These are phyloP conservation scores for Scheffersomyces insectosa DNA, from an alignment of 1,139 yeast genomes.

Conservation along the genomic window DNA sequence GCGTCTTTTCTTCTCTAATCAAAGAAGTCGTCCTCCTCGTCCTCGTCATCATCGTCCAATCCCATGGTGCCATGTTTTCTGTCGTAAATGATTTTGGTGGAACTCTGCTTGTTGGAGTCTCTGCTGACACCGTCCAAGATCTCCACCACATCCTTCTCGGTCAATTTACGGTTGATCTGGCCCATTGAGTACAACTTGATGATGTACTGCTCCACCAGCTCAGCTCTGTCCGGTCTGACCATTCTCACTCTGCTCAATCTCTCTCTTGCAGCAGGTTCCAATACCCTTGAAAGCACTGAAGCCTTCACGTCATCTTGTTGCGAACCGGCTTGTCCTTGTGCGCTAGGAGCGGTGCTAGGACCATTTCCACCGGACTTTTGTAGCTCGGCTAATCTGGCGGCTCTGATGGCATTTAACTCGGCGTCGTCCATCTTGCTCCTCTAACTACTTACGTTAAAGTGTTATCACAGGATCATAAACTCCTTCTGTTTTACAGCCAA, in stretches of 20 bases:
- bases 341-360: slow-evolving; percentile 10
- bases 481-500: neutral
- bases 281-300: slow-evolving; percentile 61
- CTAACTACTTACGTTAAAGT: neutral
- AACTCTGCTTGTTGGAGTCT: slow-evolving; percentile 64
- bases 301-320: slow-evolving; percentile 34
- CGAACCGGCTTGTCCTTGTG: slow-evolving; percentile 13
- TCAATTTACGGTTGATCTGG: slow-evolving; percentile 67
- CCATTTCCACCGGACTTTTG: slow-evolving; percentile 45
- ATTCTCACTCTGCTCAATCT: slow-evolving; percentile 82
- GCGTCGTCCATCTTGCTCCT: slow-evolving; percentile 59
- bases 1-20: slow-evolving; percentile 6
- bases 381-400: slow-evolving; percentile 82
- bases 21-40: slow-evolving; percentile 17
- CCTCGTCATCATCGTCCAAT: slow-evolving; percentile 10
- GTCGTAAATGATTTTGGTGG: slow-evolving; percentile 53
- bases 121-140: slow-evolving; percentile 81
- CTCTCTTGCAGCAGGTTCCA: slow-evolving; percentile 84
- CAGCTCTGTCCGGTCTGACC: slow-evolving; percentile 89
- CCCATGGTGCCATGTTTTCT: slow-evolving; percentile 12
- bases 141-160: slow-evolving; percentile 79
- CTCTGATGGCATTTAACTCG: slow-evolving; percentile 84
- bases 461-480: neutral
- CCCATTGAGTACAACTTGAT: slow-evolving; percentile 78
- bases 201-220: slow-evolving; percentile 83